phyloP scores from a whole-genome alignment of 2,329 filamentous ascomycete species.

The Didymellaceae sp. region DNA sequence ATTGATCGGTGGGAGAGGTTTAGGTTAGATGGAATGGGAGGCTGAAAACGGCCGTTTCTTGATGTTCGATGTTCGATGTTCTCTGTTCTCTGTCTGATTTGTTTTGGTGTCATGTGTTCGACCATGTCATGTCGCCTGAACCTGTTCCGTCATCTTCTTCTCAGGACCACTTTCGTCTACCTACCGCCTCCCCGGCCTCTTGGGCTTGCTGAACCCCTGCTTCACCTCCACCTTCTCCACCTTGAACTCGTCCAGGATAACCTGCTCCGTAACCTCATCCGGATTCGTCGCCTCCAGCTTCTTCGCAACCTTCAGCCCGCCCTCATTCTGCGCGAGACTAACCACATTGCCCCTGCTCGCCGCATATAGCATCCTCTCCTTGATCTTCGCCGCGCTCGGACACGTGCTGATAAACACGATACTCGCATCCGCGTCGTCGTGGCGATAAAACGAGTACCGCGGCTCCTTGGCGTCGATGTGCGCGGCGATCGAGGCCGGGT shows the following conservation, averaged over 20 bases:
- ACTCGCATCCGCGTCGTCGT: conserved; percentile 62
- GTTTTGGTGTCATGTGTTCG: not conserved
- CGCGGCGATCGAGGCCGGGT: conserved; percentile 64
- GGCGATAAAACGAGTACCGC: conserved; percentile 79
- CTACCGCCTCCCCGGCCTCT: conserved; percentile 73
- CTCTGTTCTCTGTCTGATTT: not conserved
- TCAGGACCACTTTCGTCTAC: too few relatives aligned
- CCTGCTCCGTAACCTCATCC: conserved; percentile 71
- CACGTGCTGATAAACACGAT: conserved; percentile 86
- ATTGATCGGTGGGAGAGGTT: conserved; percentile 9
- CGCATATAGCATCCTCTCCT: conserved; percentile 85
- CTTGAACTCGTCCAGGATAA: conserved; percentile 71
- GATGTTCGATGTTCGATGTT: too few relatives aligned
- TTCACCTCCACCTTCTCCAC: conserved; percentile 72
- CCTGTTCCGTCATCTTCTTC: too few relatives aligned
- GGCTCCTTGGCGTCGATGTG: conserved; percentile 72
- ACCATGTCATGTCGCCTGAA: too few relatives aligned
- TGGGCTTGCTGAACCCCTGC: conserved; percentile 76
- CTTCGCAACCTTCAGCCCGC: conserved; percentile 71
- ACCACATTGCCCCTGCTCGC: conserved; percentile 66
- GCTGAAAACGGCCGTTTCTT: too few relatives aligned
- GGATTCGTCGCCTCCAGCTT: conserved; percentile 70
- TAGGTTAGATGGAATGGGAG: too few relatives aligned
- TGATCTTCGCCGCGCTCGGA: conserved; percentile 74
- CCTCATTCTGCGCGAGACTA: conserved; percentile 68